Evolutionary conservation across 331 rosid species (phyloP).

Genomic region (Cydonia oblonga): DNA sequence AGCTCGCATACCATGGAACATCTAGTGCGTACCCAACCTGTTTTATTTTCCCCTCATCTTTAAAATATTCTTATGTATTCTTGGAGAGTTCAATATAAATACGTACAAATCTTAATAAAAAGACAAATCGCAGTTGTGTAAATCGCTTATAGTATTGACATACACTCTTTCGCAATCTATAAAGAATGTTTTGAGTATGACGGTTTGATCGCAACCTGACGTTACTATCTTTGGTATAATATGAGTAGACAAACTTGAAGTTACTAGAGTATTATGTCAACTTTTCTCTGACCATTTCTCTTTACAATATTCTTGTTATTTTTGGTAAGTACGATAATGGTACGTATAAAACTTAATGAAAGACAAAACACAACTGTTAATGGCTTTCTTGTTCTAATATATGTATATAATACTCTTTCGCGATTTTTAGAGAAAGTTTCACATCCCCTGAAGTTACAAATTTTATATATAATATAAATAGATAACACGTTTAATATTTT

Average conservation of each 20-base stretch:
- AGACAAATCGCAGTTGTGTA: neutral
- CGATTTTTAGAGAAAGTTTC: too few relatives aligned
- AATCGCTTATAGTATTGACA: neutral
- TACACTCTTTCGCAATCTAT: neutral
- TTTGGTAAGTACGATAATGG: neutral
- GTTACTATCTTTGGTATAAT: too few relatives aligned
- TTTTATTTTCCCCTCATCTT: neutral
- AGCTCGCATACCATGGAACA: slow-evolving; percentile 68
- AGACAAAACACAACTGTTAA: too few relatives aligned
- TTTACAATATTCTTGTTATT: neutral
- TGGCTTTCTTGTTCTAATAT: too few relatives aligned
- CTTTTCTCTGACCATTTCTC: neutral
- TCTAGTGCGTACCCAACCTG: slow-evolving; percentile 74
- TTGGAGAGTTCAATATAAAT: neutral
- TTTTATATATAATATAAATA: too few relatives aligned
- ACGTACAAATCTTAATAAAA: neutral
- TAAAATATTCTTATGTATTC: neutral
- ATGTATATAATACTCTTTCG: too few relatives aligned
- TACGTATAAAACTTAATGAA: too few relatives aligned
- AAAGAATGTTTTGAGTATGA: neutral
- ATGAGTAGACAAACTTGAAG: neutral
- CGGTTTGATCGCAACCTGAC: neutral
- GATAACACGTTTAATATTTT: too few relatives aligned
- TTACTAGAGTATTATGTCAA: neutral
- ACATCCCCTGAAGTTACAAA: too few relatives aligned